phyloP scores from a whole-genome alignment of 208 protist species.

The Sergeia podlipaevii region DNA sequence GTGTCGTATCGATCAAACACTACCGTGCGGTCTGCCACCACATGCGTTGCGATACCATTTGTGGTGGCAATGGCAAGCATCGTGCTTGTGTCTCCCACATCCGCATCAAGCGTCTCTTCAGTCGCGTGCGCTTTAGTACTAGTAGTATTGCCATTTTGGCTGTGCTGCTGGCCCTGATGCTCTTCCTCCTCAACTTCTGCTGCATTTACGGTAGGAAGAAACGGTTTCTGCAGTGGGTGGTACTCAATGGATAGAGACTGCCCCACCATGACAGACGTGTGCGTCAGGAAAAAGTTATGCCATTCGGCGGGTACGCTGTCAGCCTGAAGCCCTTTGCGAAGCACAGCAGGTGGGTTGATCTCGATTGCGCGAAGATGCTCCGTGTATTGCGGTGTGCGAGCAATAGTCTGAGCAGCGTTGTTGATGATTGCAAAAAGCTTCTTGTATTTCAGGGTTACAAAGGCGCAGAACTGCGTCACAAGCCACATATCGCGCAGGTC shows the following conservation, averaged over 20 bases:
- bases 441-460: constrained; percentile 51
- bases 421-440: constrained; percentile 95
- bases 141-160: background rate
- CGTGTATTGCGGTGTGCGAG: constrained; percentile 92
- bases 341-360: constrained; percentile 26
- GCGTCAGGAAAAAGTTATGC: constrained; percentile 73
- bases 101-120: background rate
- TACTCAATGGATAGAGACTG: constrained; percentile 62
- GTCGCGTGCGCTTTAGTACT: background rate
- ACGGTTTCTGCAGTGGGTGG: constrained; percentile 41
- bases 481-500: constrained; percentile 94
- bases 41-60: no score
- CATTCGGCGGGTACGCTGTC: constrained; percentile 55
- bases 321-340: constrained; percentile 43
- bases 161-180: background rate
- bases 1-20: constrained; percentile 91
- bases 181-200: background rate
- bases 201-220: constrained; percentile 18
- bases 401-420: constrained; percentile 97
- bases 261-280: constrained; percentile 75
- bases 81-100: background rate
- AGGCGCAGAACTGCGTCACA: constrained; percentile 92
- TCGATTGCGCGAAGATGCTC: constrained; percentile 75
- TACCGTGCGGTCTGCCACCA: constrained; percentile 20
- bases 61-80: background rate